Conservation (phyloP, 1,284 basidiomycete genomes). For the Pterulicium gracile region DNA sequence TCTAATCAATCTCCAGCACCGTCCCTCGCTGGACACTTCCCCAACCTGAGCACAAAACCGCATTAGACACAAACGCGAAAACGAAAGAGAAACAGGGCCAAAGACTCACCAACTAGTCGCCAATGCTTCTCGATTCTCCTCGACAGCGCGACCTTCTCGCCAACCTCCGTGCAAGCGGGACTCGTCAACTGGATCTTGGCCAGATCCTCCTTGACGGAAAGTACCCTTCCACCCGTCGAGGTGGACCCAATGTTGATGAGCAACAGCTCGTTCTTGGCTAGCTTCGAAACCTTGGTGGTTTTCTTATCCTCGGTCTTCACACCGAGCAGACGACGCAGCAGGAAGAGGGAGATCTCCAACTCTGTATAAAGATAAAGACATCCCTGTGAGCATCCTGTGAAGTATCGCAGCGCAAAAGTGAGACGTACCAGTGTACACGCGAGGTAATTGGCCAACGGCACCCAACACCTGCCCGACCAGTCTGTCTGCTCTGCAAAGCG, state of each 20-base stretch:
- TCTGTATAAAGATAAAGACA: slow-evolving; percentile 39
- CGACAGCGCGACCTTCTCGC: slow-evolving; percentile 91
- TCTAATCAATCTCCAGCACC: slow-evolving; percentile 39
- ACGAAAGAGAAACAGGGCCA: background rate
- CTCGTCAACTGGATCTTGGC: slow-evolving; percentile 89
- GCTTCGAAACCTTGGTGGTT: slow-evolving; percentile 91
- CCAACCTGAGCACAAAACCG: slow-evolving; percentile 28
- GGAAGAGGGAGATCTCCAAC: slow-evolving; percentile 86
- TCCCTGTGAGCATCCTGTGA: slow-evolving; percentile 2
- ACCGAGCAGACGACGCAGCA: slow-evolving; percentile 90
- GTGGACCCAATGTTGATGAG: slow-evolving; percentile 93
- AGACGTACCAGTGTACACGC: slow-evolving; percentile 78
- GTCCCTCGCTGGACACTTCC: slow-evolving; percentile 48
- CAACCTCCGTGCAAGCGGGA: slow-evolving; percentile 89
- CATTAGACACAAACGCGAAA: slow-evolving; percentile 4
- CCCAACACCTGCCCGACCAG: slow-evolving; percentile 95
- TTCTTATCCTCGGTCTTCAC: slow-evolving; percentile 99
- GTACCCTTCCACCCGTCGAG: slow-evolving; percentile 86
- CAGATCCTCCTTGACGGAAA: slow-evolving; percentile 85
- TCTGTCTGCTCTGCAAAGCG: slow-evolving; percentile 93
- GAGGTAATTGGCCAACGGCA: slow-evolving; percentile 86
- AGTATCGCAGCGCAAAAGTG: background rate
- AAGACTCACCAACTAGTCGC: slow-evolving; percentile 73
- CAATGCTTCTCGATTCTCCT: slow-evolving; percentile 97
- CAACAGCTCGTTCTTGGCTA: slow-evolving; percentile 88